These are phyloP conservation scores for Dothidotthia symphoricarpi DNA, from an alignment of 2,329 filamentous ascomycete species.

Conservation along the genomic window DNA sequence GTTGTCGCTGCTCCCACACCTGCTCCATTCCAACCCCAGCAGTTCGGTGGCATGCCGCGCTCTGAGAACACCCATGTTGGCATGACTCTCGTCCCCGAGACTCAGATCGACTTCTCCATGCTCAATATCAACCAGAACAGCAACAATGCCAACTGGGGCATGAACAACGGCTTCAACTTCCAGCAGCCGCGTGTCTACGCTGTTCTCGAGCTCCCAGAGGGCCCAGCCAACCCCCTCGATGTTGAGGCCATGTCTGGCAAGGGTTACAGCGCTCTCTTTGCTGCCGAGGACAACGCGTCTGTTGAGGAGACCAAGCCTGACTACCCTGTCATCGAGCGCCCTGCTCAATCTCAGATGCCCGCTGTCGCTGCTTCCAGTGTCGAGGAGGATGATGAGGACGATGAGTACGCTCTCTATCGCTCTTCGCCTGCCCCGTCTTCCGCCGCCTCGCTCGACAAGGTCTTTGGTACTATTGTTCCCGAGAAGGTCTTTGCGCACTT, in stretches of 20 bases:
- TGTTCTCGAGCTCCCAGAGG: slow-evolving; percentile 66
- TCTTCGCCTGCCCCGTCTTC: slow-evolving; percentile 38
- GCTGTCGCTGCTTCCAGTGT: slow-evolving; percentile 16
- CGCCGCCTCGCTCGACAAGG: slow-evolving; percentile 51
- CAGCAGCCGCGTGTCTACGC: slow-evolving; percentile 70
- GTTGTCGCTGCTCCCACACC: slow-evolving; percentile 44
- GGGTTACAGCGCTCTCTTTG: slow-evolving; percentile 42
- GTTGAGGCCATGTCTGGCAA: slow-evolving; percentile 69
- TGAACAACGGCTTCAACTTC: slow-evolving; percentile 52
- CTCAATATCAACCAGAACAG: slow-evolving; percentile 56
- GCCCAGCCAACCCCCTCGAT: slow-evolving; percentile 60
- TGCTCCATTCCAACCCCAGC: slow-evolving; percentile 53
- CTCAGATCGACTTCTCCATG: slow-evolving; percentile 70
- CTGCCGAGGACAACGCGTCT: slow-evolving; percentile 38
- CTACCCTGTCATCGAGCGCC: slow-evolving; percentile 49
- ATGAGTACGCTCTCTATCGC: slow-evolving; percentile 61
- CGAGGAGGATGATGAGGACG: slow-evolving; percentile 56
- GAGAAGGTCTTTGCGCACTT: slow-evolving; percentile 65
- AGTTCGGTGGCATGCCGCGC: slow-evolving; percentile 46
- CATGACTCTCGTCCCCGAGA: slow-evolving; percentile 82
- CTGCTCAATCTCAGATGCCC: slow-evolving; percentile 26
- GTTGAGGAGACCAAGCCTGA: slow-evolving; percentile 52
- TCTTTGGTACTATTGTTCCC: slow-evolving; percentile 29
- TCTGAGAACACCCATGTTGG: slow-evolving; percentile 64
- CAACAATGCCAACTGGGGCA: slow-evolving; percentile 50